A percentile compares a stretch with the other conserved stretches of the same genome.
Conservation (phyloP, 176 grass and related monocot genomes). For the Triticum turgidum region DNA sequence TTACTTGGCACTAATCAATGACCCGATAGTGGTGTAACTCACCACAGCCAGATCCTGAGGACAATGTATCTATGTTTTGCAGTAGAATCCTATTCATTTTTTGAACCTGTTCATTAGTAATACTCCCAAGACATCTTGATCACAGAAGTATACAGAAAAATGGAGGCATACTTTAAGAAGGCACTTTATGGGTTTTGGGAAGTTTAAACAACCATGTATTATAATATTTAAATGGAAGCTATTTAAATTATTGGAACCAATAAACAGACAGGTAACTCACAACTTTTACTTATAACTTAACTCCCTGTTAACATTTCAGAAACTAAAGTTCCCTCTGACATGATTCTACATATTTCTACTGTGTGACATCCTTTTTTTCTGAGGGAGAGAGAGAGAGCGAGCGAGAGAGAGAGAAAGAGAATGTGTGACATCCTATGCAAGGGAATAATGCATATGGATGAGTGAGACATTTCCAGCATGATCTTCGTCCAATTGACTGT, state of each 20-base stretch:
- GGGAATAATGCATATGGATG: not conserved
- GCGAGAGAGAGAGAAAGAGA: too few species aligned
- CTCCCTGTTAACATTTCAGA: too few species aligned
- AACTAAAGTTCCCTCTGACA: not conserved
- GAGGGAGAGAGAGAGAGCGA: too few species aligned
- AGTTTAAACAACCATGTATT: conserved; percentile 1
- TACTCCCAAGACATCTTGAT: not conserved
- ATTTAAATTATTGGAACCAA: not conserved
- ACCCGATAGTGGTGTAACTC: not conserved
- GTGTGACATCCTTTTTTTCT: not conserved
- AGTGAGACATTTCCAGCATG: conserved; percentile 7
- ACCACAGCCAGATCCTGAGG: not conserved
- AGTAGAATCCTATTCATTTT: too few species aligned
- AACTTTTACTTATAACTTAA: not conserved
- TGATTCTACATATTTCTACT: conserved; percentile 9
- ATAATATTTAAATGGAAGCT: conserved; percentile 3
- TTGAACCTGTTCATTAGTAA: not conserved
- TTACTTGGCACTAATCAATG: not conserved
- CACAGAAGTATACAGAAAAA: conserved; percentile 14
- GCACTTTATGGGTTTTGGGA: not conserved
- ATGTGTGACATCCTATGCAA: not conserved
- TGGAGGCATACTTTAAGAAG: not conserved
- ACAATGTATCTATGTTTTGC: not conserved
- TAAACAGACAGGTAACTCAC: not conserved
- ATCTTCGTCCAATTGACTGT: not conserved